phyloP scores from a whole-genome alignment of 1,284 basidiomycete species.

The Coniferiporia weirii region DNA sequence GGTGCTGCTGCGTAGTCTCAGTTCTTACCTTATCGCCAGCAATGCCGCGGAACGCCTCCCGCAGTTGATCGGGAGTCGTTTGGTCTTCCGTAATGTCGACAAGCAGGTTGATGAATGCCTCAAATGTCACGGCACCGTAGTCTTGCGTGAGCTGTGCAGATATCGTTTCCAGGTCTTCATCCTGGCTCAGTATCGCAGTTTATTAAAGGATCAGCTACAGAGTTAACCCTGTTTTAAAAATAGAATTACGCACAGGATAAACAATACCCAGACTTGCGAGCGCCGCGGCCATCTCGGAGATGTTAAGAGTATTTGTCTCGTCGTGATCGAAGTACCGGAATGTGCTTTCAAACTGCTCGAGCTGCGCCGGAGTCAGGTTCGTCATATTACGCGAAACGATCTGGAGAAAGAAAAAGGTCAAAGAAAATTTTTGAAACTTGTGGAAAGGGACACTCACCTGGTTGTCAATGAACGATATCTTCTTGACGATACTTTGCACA shows the following conservation, averaged over 20 bases:
- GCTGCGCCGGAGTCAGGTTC: constrained; percentile 89
- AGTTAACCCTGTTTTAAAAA: neutral
- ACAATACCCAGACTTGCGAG: constrained; percentile 93
- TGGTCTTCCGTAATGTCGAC: constrained; percentile 97
- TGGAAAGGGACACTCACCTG: constrained; percentile 49
- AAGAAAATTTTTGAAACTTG: constrained; percentile 13
- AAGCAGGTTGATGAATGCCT: constrained; percentile 92
- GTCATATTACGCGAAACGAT: constrained; percentile 91
- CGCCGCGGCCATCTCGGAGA: constrained; percentile 88
- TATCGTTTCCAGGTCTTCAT: constrained; percentile 84
- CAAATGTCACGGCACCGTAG: constrained; percentile 88
- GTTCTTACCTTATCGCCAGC: constrained; percentile 79
- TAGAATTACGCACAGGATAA: constrained; percentile 61
- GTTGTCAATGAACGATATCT: constrained; percentile 94
- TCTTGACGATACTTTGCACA: constrained; percentile 78
- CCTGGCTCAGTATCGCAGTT: constrained; percentile 36
- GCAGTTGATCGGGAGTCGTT: constrained; percentile 86
- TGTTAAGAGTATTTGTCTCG: constrained; percentile 80
- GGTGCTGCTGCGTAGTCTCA: constrained; percentile 1
- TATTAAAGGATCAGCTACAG: constrained; percentile 9
- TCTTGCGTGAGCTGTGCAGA: constrained; percentile 79
- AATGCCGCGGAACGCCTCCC: constrained; percentile 90
- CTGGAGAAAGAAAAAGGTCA: constrained; percentile 32
- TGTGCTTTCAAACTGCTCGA: constrained; percentile 96
- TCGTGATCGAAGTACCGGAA: constrained; percentile 98